Evolutionary conservation across 2,329 filamentous ascomycete species (phyloP), one percentile per base, ranked within the genome.

Genomic region (Myriangium duriaei): DNA sequence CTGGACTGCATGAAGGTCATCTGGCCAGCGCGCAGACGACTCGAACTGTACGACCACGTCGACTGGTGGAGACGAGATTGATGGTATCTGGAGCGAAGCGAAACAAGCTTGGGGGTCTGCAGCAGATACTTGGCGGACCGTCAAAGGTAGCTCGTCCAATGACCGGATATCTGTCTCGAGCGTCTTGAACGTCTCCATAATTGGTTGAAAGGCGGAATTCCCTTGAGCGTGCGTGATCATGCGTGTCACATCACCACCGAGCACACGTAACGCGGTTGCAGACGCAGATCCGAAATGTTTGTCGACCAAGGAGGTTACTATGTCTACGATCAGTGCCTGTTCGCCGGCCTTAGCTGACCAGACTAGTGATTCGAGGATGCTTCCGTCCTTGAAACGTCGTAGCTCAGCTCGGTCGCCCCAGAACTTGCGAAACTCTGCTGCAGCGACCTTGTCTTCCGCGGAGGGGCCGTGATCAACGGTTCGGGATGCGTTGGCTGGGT

Each of bases 371-470:
- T 98, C 92, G 6, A 86, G 69, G 47, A 98, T 95, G 49, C 80
- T 88, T 14, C 91, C 91, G 52, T 96, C 86, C 51, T 87, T 92
- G 67, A 98, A 98, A 13, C 91, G 81, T 46, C 91, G 76, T 32
- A 98, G 68, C 57, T 98, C 91, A 1, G 91, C 75, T 56, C 91
- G 93, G 7, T 88, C 80, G 5, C 88, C 91, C 91, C 92, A 98
- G 55, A 98, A 96, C 21, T 79, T 74, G 24, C 84, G 81, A 57
- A 95, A 98, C 19, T 70, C 71, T 7, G 77, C 76, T 15, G 86
- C 81, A 45, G 85, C 83, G 46, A 81, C 77, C 58, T 88, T 86
- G 43, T 91, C 74, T 53, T 96, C 87, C 2, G 85, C 83, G 1
- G 79, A 64, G 4, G 91, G 91, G 0, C 91, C 91, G 55, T 86